phyloP scores from a whole-genome alignment of 495 filamentous ascomycete genomes.

The Tuber borchii region DNA sequence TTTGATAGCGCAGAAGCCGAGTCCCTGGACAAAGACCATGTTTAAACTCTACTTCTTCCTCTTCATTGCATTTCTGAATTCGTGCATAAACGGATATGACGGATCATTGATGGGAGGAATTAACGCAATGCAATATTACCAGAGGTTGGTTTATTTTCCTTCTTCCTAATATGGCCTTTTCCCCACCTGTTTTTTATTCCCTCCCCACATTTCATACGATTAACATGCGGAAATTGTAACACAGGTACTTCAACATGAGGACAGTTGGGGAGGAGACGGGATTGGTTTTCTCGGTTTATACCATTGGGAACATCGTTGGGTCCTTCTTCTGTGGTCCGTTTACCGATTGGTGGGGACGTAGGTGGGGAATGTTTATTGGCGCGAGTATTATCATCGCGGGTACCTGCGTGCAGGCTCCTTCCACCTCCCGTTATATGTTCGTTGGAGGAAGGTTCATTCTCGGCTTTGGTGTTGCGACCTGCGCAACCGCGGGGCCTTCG shows the following conservation, averaged over 20 bases:
- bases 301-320: constrained; percentile 50
- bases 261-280: constrained; percentile 44
- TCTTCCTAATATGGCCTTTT: background rate
- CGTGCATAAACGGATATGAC: constrained; percentile 56
- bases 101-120: constrained; percentile 54
- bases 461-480: constrained; percentile 65
- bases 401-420: constrained; percentile 49
- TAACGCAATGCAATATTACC: constrained; percentile 48
- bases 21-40: constrained; percentile 45
- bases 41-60: constrained; percentile 46
- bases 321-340: constrained; percentile 48
- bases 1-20: constrained; percentile 36
- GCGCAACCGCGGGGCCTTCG: constrained; percentile 61
- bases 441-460: constrained; percentile 71
- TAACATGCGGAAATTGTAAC: background rate
- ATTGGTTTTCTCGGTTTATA: constrained; percentile 50
- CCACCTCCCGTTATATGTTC: constrained; percentile 52
- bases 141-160: constrained; percentile 31
- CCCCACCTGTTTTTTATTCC: background rate
- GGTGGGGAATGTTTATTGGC: constrained; percentile 53
- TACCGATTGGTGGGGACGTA: constrained; percentile 48
- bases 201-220: constrained; percentile 6
- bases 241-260: constrained; percentile 37
- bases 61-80: constrained; percentile 45
- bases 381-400: constrained; percentile 51